Evolutionary conservation across 768 basidiomycete species (phyloP).

Genomic region (Russula brevipes): DNA sequence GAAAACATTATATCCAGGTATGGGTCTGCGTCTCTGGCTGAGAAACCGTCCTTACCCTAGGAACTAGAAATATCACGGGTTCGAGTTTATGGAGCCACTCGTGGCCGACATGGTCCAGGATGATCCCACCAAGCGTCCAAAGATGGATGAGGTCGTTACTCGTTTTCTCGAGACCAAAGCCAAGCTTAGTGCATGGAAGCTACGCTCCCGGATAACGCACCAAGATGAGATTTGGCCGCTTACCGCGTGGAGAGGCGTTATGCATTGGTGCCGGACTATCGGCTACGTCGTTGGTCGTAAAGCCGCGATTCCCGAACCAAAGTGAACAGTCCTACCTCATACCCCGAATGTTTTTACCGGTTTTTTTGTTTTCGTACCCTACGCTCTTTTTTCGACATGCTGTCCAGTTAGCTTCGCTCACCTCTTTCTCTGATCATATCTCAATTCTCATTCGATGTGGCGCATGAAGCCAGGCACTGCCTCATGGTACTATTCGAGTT

Average conservation of each 20-base stretch:
- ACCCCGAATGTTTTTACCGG: too few relatives aligned
- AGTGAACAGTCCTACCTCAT: neutral
- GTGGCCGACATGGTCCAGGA: conserved; percentile 35
- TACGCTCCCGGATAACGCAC: conserved; percentile 13
- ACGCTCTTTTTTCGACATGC: neutral
- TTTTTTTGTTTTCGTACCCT: neutral
- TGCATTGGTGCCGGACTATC: conserved; percentile 9
- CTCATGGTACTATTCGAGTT: too few relatives aligned
- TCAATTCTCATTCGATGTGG: too few relatives aligned
- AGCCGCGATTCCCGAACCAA: conserved; percentile 17
- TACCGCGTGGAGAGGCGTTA: neutral
- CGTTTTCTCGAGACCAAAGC: conserved; percentile 5
- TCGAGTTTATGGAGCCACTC: conserved; percentile 14
- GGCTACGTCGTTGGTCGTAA: conserved; percentile 7
- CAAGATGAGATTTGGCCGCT: conserved; percentile 14
- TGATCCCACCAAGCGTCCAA: conserved; percentile 34
- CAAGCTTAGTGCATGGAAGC: conserved; percentile 10
- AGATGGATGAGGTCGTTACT: conserved; percentile 7
- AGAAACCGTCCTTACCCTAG: neutral
- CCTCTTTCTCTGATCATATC: too few relatives aligned
- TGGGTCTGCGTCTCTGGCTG: neutral
- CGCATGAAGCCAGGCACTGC: too few relatives aligned
- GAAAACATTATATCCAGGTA: conserved; percentile 20
- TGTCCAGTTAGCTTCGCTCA: too few relatives aligned
- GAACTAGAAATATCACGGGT: conserved; percentile 13